Evolutionary conservation across 164 flowering plant genomes (phyloP).

Genomic region (Santalum album): DNA sequence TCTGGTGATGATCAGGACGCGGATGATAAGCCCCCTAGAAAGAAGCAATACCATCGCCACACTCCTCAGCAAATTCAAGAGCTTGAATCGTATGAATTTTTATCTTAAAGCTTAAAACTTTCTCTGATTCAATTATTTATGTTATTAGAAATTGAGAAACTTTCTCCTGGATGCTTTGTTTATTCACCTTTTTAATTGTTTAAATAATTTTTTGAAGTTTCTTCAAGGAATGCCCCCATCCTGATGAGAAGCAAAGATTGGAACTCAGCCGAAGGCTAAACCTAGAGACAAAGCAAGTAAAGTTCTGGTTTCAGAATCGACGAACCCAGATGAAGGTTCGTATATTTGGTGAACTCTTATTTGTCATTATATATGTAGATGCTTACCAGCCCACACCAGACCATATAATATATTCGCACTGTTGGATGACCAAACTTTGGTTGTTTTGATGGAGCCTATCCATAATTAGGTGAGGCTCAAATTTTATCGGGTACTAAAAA

Average conservation of each 20-base stretch:
- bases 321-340: conserved; percentile 75
- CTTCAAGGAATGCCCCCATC: conserved; percentile 57
- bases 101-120: too few species aligned
- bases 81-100: conserved; percentile 25
- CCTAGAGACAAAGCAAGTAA: conserved; percentile 48
- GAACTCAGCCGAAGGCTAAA: conserved; percentile 38
- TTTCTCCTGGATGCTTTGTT: conserved; percentile 1
- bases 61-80: conserved; percentile 52
- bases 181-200: neutral
- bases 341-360: neutral
- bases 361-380: too few species aligned
- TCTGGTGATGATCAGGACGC: conserved; percentile 35
- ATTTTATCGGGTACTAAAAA: too few species aligned
- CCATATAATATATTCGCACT: too few species aligned
- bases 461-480: too few species aligned
- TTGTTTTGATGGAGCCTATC: too few species aligned
- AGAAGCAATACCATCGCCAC: conserved; percentile 53
- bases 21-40: conserved; percentile 13
- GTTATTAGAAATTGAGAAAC: neutral
- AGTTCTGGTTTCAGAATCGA: conserved; percentile 71
- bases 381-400: too few species aligned
- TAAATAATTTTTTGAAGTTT: too few species aligned
- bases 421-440: too few species aligned
- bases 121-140: too few species aligned
- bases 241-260: conserved; percentile 51